phyloP scores from a whole-genome alignment of 352 stramenopile species.

The Phytophthora hybrid region DNA sequence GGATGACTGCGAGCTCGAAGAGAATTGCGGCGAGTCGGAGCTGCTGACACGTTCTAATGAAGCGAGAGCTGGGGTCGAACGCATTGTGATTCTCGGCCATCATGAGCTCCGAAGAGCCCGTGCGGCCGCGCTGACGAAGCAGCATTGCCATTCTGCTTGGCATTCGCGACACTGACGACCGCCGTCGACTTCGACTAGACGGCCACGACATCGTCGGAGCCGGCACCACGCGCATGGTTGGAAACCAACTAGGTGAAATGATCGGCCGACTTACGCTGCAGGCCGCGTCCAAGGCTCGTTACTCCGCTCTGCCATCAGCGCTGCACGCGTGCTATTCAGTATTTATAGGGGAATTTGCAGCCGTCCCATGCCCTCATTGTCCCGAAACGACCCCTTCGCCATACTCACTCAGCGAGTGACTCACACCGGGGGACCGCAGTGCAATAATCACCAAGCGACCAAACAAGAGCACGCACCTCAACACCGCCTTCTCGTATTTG shows the following conservation, averaged over 20 bases:
- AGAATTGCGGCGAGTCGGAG: constrained; percentile 62
- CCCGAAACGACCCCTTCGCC: constrained; percentile 21
- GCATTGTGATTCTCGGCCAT: constrained; percentile 62
- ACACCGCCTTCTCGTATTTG: neutral
- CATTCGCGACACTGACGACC: constrained; percentile 29
- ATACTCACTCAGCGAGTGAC: neutral
- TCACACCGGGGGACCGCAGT: neutral
- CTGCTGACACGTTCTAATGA: constrained; percentile 64
- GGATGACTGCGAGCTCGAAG: constrained; percentile 58
- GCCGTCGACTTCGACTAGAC: constrained; percentile 31
- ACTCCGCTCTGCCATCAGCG: constrained; percentile 9
- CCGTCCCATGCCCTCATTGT: constrained; percentile 1
- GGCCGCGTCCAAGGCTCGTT: constrained; percentile 3
- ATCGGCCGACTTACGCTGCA: constrained; percentile 17
- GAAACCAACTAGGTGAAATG: constrained; percentile 5
- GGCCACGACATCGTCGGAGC: constrained; percentile 13
- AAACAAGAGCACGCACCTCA: neutral
- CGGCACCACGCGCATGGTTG: constrained; percentile 31
- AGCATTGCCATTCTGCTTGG: constrained; percentile 25
- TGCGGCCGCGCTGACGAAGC: constrained; percentile 46
- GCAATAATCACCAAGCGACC: neutral
- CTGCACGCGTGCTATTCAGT: constrained; percentile 3
- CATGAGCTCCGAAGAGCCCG: constrained; percentile 57
- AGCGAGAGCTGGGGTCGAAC: constrained; percentile 64
- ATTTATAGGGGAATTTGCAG: constrained; percentile 18